These are phyloP conservation scores for Phytophthora sansomeana DNA, from an alignment of 352 stramenopile species.

Conservation along the genomic window DNA sequence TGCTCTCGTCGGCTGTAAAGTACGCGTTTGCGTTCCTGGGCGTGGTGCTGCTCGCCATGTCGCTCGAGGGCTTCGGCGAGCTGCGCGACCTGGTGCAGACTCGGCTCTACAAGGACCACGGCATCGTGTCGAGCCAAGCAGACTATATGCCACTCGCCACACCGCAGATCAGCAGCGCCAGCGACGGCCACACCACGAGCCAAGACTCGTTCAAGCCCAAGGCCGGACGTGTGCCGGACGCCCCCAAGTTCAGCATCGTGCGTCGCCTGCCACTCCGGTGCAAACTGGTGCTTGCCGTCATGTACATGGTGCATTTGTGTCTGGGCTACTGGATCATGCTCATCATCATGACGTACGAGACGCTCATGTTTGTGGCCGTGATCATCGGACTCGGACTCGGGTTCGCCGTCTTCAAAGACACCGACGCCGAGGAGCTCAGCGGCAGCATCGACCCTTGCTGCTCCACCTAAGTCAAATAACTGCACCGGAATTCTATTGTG, in stretches of 20 bases:
- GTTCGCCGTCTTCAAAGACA: slow-evolving; percentile 88
- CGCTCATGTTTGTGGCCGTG: slow-evolving; percentile 79
- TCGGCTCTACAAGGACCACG: slow-evolving; percentile 60
- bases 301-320: slow-evolving; percentile 84
- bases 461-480: slow-evolving; percentile 55
- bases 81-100: slow-evolving; percentile 55
- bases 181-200: slow-evolving; percentile 3
- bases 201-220: slow-evolving; percentile 38
- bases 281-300: slow-evolving; percentile 61
- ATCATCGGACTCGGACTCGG: slow-evolving; percentile 74
- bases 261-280: slow-evolving; percentile 64
- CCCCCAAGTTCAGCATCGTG: slow-evolving; percentile 50
- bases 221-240: slow-evolving; percentile 22
- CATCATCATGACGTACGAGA: slow-evolving; percentile 90
- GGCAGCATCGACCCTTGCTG: slow-evolving; percentile 84
- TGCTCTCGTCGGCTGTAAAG: slow-evolving; percentile 69
- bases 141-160: slow-evolving; percentile 66
- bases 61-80: slow-evolving; percentile 70
- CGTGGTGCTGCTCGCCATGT: slow-evolving; percentile 71
- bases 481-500: slow-evolving; percentile 7
- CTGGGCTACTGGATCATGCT: slow-evolving; percentile 89
- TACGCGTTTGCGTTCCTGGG: slow-evolving; percentile 84
- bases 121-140: slow-evolving; percentile 62
- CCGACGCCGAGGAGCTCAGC: slow-evolving; percentile 67
- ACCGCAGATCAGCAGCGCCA: slow-evolving; percentile 33